Evolutionary conservation across 1,139 yeast genomes (phyloP).

Genomic region (Lodderomyces elongisporus): DNA sequence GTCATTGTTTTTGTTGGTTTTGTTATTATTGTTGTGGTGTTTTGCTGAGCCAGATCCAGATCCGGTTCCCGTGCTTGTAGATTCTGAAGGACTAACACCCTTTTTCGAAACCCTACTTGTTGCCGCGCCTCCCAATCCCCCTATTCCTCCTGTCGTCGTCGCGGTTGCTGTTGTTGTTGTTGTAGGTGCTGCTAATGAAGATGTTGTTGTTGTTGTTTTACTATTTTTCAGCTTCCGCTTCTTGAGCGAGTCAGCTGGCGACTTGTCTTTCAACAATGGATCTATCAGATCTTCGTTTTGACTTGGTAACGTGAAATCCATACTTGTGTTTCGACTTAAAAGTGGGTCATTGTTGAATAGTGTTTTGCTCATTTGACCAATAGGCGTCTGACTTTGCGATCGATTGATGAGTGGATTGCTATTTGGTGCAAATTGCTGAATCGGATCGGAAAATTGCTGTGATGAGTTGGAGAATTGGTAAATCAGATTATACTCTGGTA

Average conservation of each 20-base stretch:
- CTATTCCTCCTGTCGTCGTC: neutral
- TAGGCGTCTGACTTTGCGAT: slow-evolving; percentile 7
- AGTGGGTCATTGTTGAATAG: slow-evolving; percentile 2
- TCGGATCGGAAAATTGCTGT: neutral
- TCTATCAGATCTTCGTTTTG: slow-evolving; percentile 6
- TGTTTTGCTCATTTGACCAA: slow-evolving; percentile 1
- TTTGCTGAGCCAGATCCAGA: slow-evolving; percentile 3
- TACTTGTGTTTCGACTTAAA: slow-evolving; percentile 1
- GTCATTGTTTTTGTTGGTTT: slow-evolving; percentile 1
- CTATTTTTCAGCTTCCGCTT: slow-evolving; percentile 1
- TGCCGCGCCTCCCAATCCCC: neutral
- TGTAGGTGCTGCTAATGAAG: neutral
- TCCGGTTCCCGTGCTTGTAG: slow-evolving; percentile 1
- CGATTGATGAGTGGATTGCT: slow-evolving; percentile 1
- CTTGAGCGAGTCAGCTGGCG: slow-evolving; percentile 2
- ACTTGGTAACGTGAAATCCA: slow-evolving; percentile 10
- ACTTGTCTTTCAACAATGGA: neutral
- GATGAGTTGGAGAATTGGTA: neutral
- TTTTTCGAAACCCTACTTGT: slow-evolving; percentile 5
- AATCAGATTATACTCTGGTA: slow-evolving; percentile 18
- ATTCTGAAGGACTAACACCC: slow-evolving; percentile 5
- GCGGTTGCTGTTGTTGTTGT: slow-evolving; percentile 1
- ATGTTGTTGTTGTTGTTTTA: neutral
- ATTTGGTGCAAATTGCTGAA: neutral
- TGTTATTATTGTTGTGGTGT: slow-evolving; percentile 6